Evolutionary conservation across 371 early-diverging fungal species (phyloP), one percentile per base, ranked within the genome.

Genomic region (Mucor saturninus): DNA sequence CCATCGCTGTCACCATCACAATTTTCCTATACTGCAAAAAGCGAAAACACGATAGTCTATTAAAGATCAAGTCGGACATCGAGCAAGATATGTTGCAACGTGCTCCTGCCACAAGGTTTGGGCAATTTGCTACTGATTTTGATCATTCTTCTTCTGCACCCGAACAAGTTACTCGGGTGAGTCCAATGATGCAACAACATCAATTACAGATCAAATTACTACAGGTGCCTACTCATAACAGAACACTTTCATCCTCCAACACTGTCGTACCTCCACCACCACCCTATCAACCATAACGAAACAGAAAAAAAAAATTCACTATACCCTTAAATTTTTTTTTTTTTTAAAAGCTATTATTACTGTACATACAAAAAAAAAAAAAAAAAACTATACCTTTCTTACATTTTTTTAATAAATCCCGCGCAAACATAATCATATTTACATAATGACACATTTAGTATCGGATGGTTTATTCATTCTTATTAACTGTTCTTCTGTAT

Each of bases 401-500:
- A 21, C 21, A 21, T 21, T 35, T 35, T 8, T 35, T 35, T 35
- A 35, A 4, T 35, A 6, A 35, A 35, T 35, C 6, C 35, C 4
- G 35, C 35, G 8, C 8, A 35, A 35, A 35, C 35, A 35, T 35
- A 35, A 35, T 35, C 8, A 35, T 65, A 61, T 71, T 62, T 78
- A 79, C 79, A 79, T 79, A 10, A 79, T 72, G 55, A 35, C 59
- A 68, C 79, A 79, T 56, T 71, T 69, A n/a, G 55, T 32, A 45
- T 63, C 42, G 30, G 62, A 54, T 37, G 61, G 54, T 32, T 65
- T 63, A 35, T 42, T 68, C 78, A 81, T 74, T 8, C 73, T 63
- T 35, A 71, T 56, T 38, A 76, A 38, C 38, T 77, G 75, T 30
- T 77, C 78, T 62, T 71, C 65, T 37, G 78, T 68, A 58, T 72